Evolutionary conservation across 1,139 yeast genomes (phyloP).

Genomic region (Candida sp.): DNA sequence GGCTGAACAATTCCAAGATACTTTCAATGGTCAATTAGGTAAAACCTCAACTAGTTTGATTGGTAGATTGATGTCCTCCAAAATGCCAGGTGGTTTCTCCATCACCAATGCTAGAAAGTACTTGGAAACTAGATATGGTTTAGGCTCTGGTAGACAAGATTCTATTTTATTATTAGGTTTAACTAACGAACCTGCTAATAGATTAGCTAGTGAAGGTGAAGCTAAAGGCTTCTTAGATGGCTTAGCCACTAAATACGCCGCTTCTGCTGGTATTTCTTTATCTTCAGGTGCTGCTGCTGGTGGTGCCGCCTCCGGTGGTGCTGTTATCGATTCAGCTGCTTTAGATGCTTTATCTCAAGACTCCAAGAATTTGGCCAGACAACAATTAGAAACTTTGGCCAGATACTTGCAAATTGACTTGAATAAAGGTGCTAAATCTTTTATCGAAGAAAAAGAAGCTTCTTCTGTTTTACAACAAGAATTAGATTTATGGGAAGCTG

Average conservation of each 20-base stretch:
- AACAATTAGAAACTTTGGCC: conserved; percentile 93
- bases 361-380: conserved; percentile 85
- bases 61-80: conserved; percentile 89
- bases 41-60: conserved; percentile 88
- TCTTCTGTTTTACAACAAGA: conserved; percentile 80
- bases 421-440: conserved; percentile 85
- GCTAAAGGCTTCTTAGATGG: conserved; percentile 88
- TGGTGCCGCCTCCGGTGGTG: conserved; percentile 59
- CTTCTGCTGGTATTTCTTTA: conserved; percentile 75
- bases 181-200: conserved; percentile 85
- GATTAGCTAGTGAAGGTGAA: conserved; percentile 82
- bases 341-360: conserved; percentile 92
- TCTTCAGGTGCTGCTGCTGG: conserved; percentile 58
- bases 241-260: conserved; percentile 80
- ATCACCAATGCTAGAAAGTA: conserved; percentile 89
- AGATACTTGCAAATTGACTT: conserved; percentile 91
- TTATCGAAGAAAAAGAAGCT: conserved; percentile 85
- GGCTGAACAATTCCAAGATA: conserved; percentile 92
- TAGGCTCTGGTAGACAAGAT: conserved; percentile 93
- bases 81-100: conserved; percentile 99
- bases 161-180: conserved; percentile 78
- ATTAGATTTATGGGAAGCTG: conserved; percentile 89
- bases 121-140: conserved; percentile 86
- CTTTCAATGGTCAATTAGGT: conserved; percentile 85
- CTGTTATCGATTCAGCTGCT: conserved; percentile 93